Evolutionary conservation across 2,329 filamentous ascomycete genomes (phyloP), one percentile per base, ranked within the genome.

Genomic region (Penicillium sp.): DNA sequence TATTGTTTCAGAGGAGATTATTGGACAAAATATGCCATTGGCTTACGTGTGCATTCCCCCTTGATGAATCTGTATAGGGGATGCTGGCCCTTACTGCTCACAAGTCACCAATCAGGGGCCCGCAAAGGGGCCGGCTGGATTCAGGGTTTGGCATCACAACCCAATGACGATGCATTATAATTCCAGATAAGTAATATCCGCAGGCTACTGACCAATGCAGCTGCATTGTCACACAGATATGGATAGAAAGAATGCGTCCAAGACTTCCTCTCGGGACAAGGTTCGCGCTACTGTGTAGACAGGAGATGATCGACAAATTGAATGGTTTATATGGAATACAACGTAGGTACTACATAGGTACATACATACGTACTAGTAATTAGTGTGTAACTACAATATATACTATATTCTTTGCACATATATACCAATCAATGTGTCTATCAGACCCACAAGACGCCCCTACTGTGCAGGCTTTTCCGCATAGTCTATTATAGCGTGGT

Each of bases 271-370:
- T 49, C 41, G 29, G 44, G 39, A 60, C 57, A 59, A 61, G 45
- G 61, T 63, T 65, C 41, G 38, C 59, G 55, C 61, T 61, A 39
- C n/a, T n/a, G 4, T 12, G 9, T 19, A 64, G 55, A 55, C 27
- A 43, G 42, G 55, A 41, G 53, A 65, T 61, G 65, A 66, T 67
- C 65, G 58, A 61, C 64, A 57, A 10, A 47, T 53, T 38, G 60
- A 66, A 62, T 54, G 57, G 52, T 53, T 47, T 58, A 45, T 55
- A 53, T 44, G 47, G 43, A 53, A 25, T 53, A 48, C 29, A 33
- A 42, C 7, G 49, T 25, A 42, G 8, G 36, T 19, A 9, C 29
- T 31, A 15, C 31, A 19, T 39, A 12, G n/a, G 12, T 35, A 17
- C 33, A 36, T 23, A 23, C 38, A 42, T 25, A 25, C 39, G 13